phyloP scores from a whole-genome alignment of 768 basidiomycete species.

The Collybia nuda region DNA sequence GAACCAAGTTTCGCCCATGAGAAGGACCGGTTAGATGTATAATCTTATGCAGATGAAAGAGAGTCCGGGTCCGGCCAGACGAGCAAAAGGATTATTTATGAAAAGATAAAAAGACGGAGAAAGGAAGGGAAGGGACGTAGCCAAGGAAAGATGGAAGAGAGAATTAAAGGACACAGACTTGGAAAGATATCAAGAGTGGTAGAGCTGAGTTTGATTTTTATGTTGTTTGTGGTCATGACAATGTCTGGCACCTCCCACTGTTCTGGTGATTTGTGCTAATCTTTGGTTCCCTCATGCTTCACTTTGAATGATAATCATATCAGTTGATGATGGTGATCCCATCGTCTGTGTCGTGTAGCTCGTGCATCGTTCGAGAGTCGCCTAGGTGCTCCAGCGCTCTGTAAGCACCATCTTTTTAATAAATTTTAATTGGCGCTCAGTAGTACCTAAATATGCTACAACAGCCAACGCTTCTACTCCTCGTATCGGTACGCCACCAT shows the following conservation, averaged over 20 bases:
- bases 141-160: constrained; percentile 12
- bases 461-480: constrained; percentile 40
- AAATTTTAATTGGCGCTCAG: no score
- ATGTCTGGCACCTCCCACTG: constrained; percentile 7
- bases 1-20: constrained; percentile 72
- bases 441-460: background rate
- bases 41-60: constrained; percentile 22
- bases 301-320: no score
- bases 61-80: constrained; percentile 58
- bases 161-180: no score
- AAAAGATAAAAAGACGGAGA: constrained; percentile 21
- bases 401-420: background rate
- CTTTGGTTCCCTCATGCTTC: background rate
- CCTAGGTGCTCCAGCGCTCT: no score
- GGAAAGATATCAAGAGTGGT: constrained; percentile 3
- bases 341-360: constrained; percentile 22
- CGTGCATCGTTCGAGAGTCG: no score
- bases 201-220: constrained; percentile 9
- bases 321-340: constrained; percentile 19
- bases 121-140: constrained; percentile 17
- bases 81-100: constrained; percentile 1
- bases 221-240: constrained; percentile 28
- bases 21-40: constrained; percentile 26
- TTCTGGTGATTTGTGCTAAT: no score
- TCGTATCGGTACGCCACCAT: constrained; percentile 98